Base-by-base conservation (phyloP, 2,329 filamentous ascomycete genomes). In the Xylariaceae sp. region DNA sequence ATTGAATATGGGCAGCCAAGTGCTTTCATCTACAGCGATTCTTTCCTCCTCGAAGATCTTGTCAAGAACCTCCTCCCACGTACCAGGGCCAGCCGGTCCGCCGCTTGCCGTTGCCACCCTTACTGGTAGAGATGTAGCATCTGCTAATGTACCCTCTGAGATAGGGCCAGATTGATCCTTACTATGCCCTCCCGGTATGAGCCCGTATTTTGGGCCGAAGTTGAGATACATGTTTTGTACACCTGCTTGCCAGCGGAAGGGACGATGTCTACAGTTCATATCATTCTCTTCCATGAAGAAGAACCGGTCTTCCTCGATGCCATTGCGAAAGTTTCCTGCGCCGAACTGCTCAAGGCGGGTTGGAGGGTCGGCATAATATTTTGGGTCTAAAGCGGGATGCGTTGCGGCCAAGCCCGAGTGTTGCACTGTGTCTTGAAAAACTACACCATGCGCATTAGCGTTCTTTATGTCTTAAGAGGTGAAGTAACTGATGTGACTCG, bases 21-120 rank as follows among this genome's bases (percentile, higher is more conserved):
- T 43, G 17, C n/a, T 22, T 25, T 49, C 36, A 17, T 45, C 17
- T 23, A 48, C 33, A 10, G 33, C 14, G 37, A 48, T 48, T n/a
- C 25, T 38, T 2, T 35, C 42, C 11, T 7, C 12, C 12, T 37
- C 19, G 3, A 37, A 7, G 22, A 32, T 14, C 8, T 17, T 22
- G 12, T 11, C 12, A 20, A 32, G 16, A 14, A 32, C 27, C 16
- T 32, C 3, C 4, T 32, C 27, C 12, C 16, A 32, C 27, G 27
- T 32, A 32, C 5, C 4, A 12, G 16, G 16, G 27, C 16, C 27
- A 16, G 12, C 16, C 4, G 27, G 16, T 14, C 27, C 27, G 16
- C 27, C 16, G 7, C 12, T 8, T 32, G 34, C 14, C n/a, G n/a
- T n/a, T n/a, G 19, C 34, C 19, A 36, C 34, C 11, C 11, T 14